Base-by-base conservation (phyloP, 768 basidiomycete genomes). In the Termitomyces sp. region DNA sequence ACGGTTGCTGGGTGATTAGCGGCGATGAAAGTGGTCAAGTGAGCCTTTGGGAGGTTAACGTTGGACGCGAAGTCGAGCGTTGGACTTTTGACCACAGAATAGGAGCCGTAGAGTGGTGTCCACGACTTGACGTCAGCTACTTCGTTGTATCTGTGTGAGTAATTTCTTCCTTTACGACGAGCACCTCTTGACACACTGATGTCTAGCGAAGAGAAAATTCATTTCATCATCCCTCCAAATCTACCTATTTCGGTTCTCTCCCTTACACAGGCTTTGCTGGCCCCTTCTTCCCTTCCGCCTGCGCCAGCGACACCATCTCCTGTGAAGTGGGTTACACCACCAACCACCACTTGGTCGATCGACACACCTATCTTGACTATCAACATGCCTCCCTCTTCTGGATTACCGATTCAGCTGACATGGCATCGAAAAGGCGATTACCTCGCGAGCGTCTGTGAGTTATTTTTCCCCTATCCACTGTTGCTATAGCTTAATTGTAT, bases 351-450 rank as follows among this genome's bases (percentile, higher is more conserved):
- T 42, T 79, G 79, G 67, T 76, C 78, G 14, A 71, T 77, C 42
- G 83, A 86, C 53, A 71, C 72, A 4, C 77, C 88, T 17, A 76
- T 84, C 63, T 72, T 93, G 48, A 83, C 81, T 7, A 68, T 90
- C 54, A 74, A 73, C 41, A 70, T 93, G 42, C 88, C 87, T 5
- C 64, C 81, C 6, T 79, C 79, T 9, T 87, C 91, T 32, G 89
- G 89, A 5, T 64, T 83, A 41, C 82, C 89, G 5, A 89, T 82
- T 64, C 92, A 97, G 67, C 77, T 98, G 10, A 73, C 87, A 37
- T 98, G 95, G 94, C 97, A 99, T 70, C 79, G 89, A 52, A 84
- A 86, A 66, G 97, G 97, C 48, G 97, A 99, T 69, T 99, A 99
- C 67, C 77, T 99, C 61, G 88, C 96, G 45, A 91, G 91, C 48